Base-by-base conservation (phyloP, 2,329 filamentous ascomycete species). In the Epichloe aotearoae region DNA sequence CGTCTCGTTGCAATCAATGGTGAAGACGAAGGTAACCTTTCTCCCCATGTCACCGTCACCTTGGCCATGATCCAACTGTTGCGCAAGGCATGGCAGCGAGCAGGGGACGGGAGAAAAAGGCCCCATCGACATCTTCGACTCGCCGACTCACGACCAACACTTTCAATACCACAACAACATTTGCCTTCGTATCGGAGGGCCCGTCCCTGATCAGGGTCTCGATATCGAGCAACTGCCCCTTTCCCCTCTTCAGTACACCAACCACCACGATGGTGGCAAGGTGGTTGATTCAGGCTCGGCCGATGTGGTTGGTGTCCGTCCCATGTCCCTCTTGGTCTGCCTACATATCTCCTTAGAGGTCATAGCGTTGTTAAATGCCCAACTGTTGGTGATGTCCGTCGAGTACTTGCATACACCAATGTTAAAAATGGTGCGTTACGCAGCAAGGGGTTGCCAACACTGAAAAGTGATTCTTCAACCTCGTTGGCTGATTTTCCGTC, bases 101-200 rank as follows among this genome's bases (percentile, higher is more conserved):
- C 51, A 42, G 33, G 42, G 38, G 15, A n/a, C 4, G 10, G 42
- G 19, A 37, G 26, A 46, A 43, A 30, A n/a, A 43, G 47, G 38
- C 26, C 46, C 15, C 20, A 44, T 43, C 39, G 48, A 37, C 40
- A 23, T 36, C 26, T 40, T 34, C 11, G 14, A 15, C 39, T 42
- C 47, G 47, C 38, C n/a, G 36, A 42, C 43, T 33, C 39, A 33
- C 45, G 39, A 44, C 38, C 41, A 52, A 49, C 41, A 34, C 20
- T 20, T 41, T 39, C 38, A 40, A 50, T 26, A 37, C 43, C 38
- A 42, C 47, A 39, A 39, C 26, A 30, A 44, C 26, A 30, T 38
- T 38, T 38, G 43, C 37, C 39, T 47, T 52, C 33, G 51, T 47
- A 47, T 52, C 38, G 33, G 39, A 34, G 43, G 39, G 51, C 30